These are phyloP conservation scores for Chrysanthemum makinoi DNA, from an alignment of 129 eudicot genomes.

Conservation along the genomic window DNA sequence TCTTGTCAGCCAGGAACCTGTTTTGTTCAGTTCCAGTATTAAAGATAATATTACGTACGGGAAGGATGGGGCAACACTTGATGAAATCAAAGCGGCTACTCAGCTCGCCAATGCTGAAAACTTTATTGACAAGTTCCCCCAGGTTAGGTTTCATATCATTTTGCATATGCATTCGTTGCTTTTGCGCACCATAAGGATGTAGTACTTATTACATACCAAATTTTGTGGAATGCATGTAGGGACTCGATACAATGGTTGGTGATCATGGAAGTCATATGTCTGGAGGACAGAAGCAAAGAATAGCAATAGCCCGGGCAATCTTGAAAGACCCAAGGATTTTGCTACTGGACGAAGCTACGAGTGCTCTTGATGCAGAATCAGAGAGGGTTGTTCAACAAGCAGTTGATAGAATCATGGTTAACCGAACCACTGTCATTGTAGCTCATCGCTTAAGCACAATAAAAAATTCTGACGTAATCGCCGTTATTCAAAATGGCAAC, in stretches of 20 bases:
- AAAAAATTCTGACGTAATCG: constrained; percentile 57
- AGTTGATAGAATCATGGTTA: constrained; percentile 63
- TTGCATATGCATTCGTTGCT: not conserved
- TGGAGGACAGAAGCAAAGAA: constrained; percentile 78
- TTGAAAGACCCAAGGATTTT: constrained; percentile 63
- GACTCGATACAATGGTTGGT: constrained; percentile 68
- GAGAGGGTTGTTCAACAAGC: constrained; percentile 77
- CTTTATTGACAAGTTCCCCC: constrained; percentile 62
- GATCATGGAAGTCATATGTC: constrained; percentile 74
- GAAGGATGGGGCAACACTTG: constrained; percentile 58
- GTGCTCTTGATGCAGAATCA: constrained; percentile 79
- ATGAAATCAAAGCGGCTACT: constrained; percentile 62
- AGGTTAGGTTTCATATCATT: constrained; percentile 30
- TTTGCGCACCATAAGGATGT: not conserved
- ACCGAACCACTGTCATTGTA: constrained; percentile 64
- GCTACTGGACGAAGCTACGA: constrained; percentile 76
- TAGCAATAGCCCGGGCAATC: constrained; percentile 77
- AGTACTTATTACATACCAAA: not conserved
- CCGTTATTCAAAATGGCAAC: constrained; percentile 60
- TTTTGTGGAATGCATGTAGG: constrained; percentile 28
- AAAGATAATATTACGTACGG: constrained; percentile 73
- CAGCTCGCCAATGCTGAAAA: constrained; percentile 72
- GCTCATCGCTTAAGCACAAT: constrained; percentile 77
- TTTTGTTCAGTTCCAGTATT: constrained; percentile 55
- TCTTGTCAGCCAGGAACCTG: constrained; percentile 82